A percentile compares a stretch with the other conserved stretches of the same genome.
Evolutionary conservation across 2,329 filamentous ascomycete genomes (phyloP).

Genomic region (Metarhizium humberi): DNA sequence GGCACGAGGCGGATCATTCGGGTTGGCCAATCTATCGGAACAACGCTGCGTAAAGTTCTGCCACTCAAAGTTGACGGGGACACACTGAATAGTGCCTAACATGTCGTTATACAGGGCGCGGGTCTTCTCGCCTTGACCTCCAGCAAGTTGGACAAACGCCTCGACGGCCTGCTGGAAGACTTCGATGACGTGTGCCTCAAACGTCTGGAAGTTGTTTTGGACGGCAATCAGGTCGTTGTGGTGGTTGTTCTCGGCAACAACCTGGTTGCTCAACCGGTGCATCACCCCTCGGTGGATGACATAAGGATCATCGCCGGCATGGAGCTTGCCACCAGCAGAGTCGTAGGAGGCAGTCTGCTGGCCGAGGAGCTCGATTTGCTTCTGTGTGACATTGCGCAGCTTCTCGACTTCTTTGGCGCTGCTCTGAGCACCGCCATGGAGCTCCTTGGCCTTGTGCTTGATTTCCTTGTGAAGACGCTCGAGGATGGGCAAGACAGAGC

Average conservation of each 20-base stretch:
- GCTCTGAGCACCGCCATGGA: constrained; percentile 72
- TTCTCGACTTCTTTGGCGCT: constrained; percentile 87
- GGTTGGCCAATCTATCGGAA: constrained; percentile 65
- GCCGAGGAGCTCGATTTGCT: constrained; percentile 89
- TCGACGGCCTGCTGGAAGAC: constrained; percentile 75
- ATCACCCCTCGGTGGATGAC: constrained; percentile 72
- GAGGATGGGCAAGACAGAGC: constrained; percentile 76
- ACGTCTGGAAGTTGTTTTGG: constrained; percentile 82
- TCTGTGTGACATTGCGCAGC: constrained; percentile 76
- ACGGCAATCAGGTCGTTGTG: constrained; percentile 82
- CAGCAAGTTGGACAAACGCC: constrained; percentile 73
- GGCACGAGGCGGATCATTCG: constrained; percentile 61
- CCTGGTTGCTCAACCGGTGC: constrained; percentile 80
- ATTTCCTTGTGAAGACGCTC: constrained; percentile 91
- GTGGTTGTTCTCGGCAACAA: constrained; percentile 93
- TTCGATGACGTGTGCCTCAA: constrained; percentile 77
- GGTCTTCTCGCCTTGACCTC: constrained; percentile 72
- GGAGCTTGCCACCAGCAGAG: constrained; percentile 61
- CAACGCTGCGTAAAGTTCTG: constrained; percentile 69
- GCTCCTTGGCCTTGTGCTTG: constrained; percentile 91
- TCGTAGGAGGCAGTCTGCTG: constrained; percentile 77
- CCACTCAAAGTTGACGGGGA: constrained; percentile 88
- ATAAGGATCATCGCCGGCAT: constrained; percentile 75
- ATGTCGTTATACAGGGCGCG: constrained; percentile 79
- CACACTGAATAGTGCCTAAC: constrained; percentile 62